phyloP scores from a whole-genome alignment of 768 basidiomycete genomes.

The Kwoniella sp. region DNA sequence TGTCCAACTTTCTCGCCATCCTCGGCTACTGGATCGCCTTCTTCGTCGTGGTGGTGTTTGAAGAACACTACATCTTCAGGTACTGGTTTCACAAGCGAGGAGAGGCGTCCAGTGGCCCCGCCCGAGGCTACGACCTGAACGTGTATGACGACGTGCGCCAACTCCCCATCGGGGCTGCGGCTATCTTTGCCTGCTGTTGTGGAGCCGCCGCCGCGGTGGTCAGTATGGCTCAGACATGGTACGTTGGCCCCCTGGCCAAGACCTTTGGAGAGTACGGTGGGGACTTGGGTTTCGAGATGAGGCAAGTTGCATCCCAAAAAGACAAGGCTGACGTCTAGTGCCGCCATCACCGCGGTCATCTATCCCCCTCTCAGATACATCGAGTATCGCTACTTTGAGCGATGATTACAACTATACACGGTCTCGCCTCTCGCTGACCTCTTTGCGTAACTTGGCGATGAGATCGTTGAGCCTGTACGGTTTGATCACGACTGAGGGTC shows the following conservation, averaged over 20 bases:
- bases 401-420: too few species aligned
- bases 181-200: conserved; percentile 54
- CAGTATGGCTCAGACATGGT: conserved; percentile 57
- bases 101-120: conserved; percentile 34
- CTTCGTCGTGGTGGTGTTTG: conserved; percentile 54
- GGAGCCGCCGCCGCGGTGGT: conserved; percentile 57
- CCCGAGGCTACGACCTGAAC: conserved; percentile 56
- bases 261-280: conserved; percentile 55
- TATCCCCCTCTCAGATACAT: conserved; percentile 57
- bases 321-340: conserved; percentile 41
- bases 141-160: conserved; percentile 54
- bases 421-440: background rate
- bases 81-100: conserved; percentile 26
- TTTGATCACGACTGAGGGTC: conserved; percentile 29
- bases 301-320: conserved; percentile 13
- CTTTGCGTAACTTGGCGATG: background rate
- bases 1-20: conserved; percentile 54
- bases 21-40: conserved; percentile 56
- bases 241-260: conserved; percentile 56
- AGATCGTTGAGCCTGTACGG: conserved; percentile 24
- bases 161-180: conserved; percentile 57
- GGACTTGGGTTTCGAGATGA: conserved; percentile 59
- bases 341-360: conserved; percentile 54
- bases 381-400: conserved; percentile 51
- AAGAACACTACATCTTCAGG: conserved; percentile 57